phyloP scores from a whole-genome alignment of 371 early-diverging fungal species.

The Chytridium lagenaria region DNA sequence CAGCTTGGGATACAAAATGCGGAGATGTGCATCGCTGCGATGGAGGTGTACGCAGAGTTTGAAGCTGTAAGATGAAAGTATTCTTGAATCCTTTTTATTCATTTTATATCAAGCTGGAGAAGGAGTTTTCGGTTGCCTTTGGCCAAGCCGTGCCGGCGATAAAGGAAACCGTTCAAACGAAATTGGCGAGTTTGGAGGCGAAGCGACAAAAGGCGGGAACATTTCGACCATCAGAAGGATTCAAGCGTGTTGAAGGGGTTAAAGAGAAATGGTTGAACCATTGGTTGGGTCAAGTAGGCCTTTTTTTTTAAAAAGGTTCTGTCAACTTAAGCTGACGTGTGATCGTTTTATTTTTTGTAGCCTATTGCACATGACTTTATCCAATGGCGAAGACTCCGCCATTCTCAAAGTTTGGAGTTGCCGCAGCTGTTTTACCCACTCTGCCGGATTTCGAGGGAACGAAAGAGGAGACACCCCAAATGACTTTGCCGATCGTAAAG shows the following conservation, averaged over 20 bases:
- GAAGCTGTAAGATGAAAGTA: conserved; percentile 5
- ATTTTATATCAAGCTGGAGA: not conserved
- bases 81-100: not conserved
- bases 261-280: not conserved
- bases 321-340: not conserved
- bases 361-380: not conserved
- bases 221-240: not conserved
- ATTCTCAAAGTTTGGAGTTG: not conserved
- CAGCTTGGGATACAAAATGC: not conserved
- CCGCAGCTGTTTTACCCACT: not conserved
- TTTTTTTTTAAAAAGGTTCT: not conserved
- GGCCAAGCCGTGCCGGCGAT: not conserved
- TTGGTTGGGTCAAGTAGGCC: not conserved
- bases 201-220: not conserved
- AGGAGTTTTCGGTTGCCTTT: not conserved
- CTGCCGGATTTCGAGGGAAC: not conserved
- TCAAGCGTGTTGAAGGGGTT: not conserved
- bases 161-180: not conserved
- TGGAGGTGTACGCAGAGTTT: conserved; percentile 12
- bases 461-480: not conserved
- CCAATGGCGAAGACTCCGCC: not conserved
- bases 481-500: not conserved
- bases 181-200: not conserved
- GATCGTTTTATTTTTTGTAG: not conserved
- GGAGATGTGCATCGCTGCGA: conserved; percentile 7